Evolutionary conservation across 352 stramenopile species (phyloP).

Genomic region (Globisporangium polare): DNA sequence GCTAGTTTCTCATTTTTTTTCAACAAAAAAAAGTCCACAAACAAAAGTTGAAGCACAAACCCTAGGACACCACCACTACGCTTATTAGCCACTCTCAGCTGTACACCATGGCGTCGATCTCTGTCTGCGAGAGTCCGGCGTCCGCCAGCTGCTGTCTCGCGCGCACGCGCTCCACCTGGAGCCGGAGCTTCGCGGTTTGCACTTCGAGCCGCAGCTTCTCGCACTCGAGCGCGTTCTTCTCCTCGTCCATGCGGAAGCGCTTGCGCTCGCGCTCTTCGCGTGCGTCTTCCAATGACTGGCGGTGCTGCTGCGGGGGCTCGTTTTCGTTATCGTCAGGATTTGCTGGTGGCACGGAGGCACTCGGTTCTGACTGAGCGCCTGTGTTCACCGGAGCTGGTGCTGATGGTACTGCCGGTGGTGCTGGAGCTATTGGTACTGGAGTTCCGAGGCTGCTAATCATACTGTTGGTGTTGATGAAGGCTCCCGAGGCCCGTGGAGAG

Average conservation of each 20-base stretch:
- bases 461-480: not conserved
- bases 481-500: not conserved
- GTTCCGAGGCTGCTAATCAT: not conserved
- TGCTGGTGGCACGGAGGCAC: too few relatives aligned
- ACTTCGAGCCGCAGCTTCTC: slow-evolving; percentile 62
- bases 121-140: slow-evolving; percentile 31
- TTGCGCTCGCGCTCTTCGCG: slow-evolving; percentile 64
- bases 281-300: slow-evolving; percentile 42
- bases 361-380: slow-evolving; percentile 1
- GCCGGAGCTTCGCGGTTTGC: slow-evolving; percentile 41
- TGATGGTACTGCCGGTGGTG: slow-evolving; percentile 1
- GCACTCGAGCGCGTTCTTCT: slow-evolving; percentile 56
- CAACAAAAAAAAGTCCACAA: not conserved
- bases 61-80: not conserved
- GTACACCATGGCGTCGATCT: slow-evolving; percentile 32
- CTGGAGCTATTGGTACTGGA: not conserved
- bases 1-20: not conserved
- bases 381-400: too few relatives aligned
- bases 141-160: slow-evolving; percentile 50
- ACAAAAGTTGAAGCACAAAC: not conserved
- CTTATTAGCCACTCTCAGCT: not conserved
- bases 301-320: slow-evolving; percentile 53
- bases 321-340: slow-evolving; percentile 30
- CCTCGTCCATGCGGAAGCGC: slow-evolving; percentile 55
- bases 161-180: slow-evolving; percentile 48